A percentile compares a stretch with the other conserved stretches of the same genome.
Evolutionary conservation across 2,329 filamentous ascomycete genomes (phyloP).

Genomic region (Sphaerulina vaccinii): DNA sequence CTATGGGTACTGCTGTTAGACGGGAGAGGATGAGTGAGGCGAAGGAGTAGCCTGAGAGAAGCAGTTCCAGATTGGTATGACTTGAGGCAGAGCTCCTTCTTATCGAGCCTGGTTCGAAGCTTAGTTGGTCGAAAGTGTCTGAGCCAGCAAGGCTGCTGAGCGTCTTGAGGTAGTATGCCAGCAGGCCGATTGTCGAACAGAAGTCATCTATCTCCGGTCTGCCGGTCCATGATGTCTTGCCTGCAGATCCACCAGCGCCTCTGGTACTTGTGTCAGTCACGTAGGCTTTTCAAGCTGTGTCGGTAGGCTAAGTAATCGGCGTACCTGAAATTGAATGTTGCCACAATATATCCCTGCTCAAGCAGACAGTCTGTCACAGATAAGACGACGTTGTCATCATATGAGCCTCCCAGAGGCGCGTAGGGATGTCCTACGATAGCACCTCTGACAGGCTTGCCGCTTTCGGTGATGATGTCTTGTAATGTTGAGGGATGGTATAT

Average conservation of each 20-base stretch:
- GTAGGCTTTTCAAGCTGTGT: background rate
- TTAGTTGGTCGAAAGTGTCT: conserved; percentile 1
- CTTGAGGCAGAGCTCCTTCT: no score
- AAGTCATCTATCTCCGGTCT: conserved; percentile 81
- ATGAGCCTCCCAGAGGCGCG: conserved; percentile 79
- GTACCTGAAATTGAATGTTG: conserved; percentile 89
- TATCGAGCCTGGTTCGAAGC: no score
- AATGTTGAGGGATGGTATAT: conserved; percentile 61
- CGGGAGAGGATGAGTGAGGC: conserved; percentile 78
- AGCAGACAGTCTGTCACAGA: conserved; percentile 63
- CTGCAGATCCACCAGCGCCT: conserved; percentile 71
- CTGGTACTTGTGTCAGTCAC: conserved; percentile 47
- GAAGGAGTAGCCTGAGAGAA: conserved; percentile 86
- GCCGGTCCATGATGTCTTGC: conserved; percentile 83
- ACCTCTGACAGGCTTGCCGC: conserved; percentile 33
- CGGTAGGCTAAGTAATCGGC: background rate
- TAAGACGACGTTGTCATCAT: conserved; percentile 78
- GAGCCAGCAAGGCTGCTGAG: conserved; percentile 38
- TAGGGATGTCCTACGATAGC: conserved; percentile 87
- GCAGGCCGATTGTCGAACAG: conserved; percentile 74
- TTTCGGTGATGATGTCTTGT: background rate
- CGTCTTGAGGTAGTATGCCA: conserved; percentile 68
- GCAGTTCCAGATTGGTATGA: conserved; percentile 32
- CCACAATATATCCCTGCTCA: conserved; percentile 70
- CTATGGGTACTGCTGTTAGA: conserved; percentile 58